Base-by-base conservation (phyloP, 2,329 filamentous ascomycete species). In the Colletotrichum ledebouriae region DNA sequence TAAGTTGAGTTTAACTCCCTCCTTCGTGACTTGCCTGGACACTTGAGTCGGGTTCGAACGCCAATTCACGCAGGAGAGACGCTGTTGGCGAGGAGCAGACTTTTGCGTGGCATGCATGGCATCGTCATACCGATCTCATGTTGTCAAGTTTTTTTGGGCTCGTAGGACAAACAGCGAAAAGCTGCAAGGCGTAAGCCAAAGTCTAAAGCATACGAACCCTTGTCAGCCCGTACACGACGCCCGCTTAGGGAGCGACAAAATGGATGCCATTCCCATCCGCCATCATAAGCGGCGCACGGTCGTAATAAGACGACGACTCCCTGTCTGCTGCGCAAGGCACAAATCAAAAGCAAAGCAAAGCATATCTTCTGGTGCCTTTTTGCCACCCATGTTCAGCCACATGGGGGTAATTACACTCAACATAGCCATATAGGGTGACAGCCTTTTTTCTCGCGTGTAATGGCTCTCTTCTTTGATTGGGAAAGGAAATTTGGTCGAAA, bases 401-500 rank as follows among this genome's bases (percentile, higher is more conserved):
- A 17, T 17, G 17, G 17, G 17, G 17, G 17, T 17, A 17, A 17
- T 17, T 37, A 25, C 42, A 39, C 20, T 44, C 53, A 56, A 60
- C 59, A 44, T 42, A 22, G 13, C 50, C 33, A 13, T 63, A 33
- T 15, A 46, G 53, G 10, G 52, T 42, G 17, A 17, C 55, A 42
- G 50, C 42, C 37, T 34, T 10, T 47, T 47, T 59, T 15, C 39
- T 59, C 7, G 15, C 47, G 47, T 52, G 29, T 37, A 53, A 17
- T 50, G 12, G 47, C 25, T 50, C 25, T 42, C 22, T 37, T n/a
- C 47, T 17, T 41, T 63, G 37, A 64, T 62, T 64, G 64, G 57
- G 46, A 47, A 53, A 59, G 64, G 64, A 39, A 64, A 39, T 39
- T 63, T 59, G 59, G 53, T 67, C 64, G 64, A 67, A 67, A 67